Evolutionary conservation across 1,139 yeast species (phyloP).

Genomic region (Nadsonia commutata): DNA sequence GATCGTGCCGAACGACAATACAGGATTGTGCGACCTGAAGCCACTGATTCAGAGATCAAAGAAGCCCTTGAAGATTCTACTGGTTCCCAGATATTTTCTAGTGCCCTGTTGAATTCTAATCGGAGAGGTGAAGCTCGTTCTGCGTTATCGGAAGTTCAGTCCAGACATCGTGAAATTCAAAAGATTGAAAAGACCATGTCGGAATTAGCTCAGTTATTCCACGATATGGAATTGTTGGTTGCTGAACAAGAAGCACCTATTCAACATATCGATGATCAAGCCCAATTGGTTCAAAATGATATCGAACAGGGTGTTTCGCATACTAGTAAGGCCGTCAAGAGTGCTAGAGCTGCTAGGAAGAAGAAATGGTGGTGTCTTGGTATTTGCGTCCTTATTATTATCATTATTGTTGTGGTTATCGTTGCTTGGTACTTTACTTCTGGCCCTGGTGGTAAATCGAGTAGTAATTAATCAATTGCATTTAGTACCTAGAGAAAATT

Average conservation of each 20-base stretch:
- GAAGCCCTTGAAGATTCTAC: conserved; percentile 52
- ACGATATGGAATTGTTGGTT: conserved; percentile 91
- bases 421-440: neutral
- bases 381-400: conserved; percentile 47
- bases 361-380: conserved; percentile 81
- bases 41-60: conserved; percentile 12
- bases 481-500: too few species aligned
- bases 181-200: conserved; percentile 93
- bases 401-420: conserved; percentile 52
- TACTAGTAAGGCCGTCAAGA: conserved; percentile 74
- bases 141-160: conserved; percentile 88
- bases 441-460: neutral
- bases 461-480: too few species aligned
- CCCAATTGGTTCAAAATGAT: conserved; percentile 72
- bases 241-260: conserved; percentile 89
- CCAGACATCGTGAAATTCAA: conserved; percentile 88
- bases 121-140: conserved; percentile 95
- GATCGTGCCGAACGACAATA: conserved; percentile 1
- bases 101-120: conserved; percentile 83
- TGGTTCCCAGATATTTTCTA: conserved; percentile 84
- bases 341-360: conserved; percentile 81
- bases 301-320: conserved; percentile 91
- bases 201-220: conserved; percentile 84
- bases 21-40: conserved; percentile 5
- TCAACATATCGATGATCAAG: conserved; percentile 68